Evolutionary conservation across 129 eudicot genomes (phyloP), one percentile per base, ranked within the genome.

Genomic region (Lonicera japonica): DNA sequence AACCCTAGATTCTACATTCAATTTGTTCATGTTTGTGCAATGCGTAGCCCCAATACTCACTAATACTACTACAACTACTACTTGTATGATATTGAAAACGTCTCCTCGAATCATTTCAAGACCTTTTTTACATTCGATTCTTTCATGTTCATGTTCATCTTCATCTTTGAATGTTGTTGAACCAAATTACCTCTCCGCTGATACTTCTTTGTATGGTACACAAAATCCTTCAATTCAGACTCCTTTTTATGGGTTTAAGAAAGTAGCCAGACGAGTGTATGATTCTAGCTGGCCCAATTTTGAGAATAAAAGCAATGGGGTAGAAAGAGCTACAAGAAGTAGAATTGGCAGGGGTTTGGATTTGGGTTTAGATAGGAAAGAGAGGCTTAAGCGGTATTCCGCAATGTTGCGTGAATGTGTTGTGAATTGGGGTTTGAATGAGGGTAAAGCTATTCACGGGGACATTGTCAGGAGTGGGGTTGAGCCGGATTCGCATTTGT

Each of bases 401-500:
- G 73, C 66, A 41, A 65, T 56, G 36, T 65, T 77, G 16, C 66
- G 74, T 9, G 66, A 66, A 22, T 77, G 82, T 77, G 69, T 77
- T 0, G 40, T 54, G 39, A 71, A 55, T 61, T 52, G 73, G 63
- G 66, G 53, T 15, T 10, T 77, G 20, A 63, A 61, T 5, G 77
- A 77, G 59, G 82, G 77, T 15, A 66, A 67, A 29, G 51, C 61
- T 19, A 41, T 77, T 17, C 77, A 77, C 52, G 69, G 55, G 63
- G 43, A 71, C 70, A 68, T 77, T 36, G 47, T 38, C 47, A 76
- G 61, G 19, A 77, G 77, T 50, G 73, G 60, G 25, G 55, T 66
- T 29, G 82, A 77, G 34, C 54, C 64, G 1, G 82, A 77, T 77
- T 71, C 77, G 15, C 82, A 77, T 77, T 66, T 77, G 58, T 77